phyloP scores from a whole-genome alignment of 495 filamentous ascomycete species.

The Trypethelium eluteriae region DNA sequence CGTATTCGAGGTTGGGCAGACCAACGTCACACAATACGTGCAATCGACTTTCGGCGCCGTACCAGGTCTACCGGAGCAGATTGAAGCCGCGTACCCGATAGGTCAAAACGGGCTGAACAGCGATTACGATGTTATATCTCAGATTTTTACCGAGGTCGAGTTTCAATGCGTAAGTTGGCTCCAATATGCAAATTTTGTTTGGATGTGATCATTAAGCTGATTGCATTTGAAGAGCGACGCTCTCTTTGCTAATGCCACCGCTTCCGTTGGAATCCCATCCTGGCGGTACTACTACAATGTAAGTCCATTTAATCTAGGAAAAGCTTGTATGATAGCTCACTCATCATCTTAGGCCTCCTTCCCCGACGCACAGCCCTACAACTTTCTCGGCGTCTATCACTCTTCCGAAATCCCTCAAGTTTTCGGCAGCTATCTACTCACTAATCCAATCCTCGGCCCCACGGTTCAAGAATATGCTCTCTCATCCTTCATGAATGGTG shows the following conservation, averaged over 20 bases:
- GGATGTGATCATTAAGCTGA: neutral
- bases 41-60: conserved; percentile 8
- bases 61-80: neutral
- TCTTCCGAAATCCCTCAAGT: conserved; percentile 26
- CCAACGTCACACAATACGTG: conserved; percentile 14
- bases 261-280: conserved; percentile 20
- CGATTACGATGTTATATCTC: conserved; percentile 16
- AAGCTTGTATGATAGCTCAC: neutral
- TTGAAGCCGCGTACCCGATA: conserved; percentile 18
- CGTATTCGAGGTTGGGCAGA: conserved; percentile 18
- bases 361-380: conserved; percentile 26
- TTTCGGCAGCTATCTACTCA: conserved; percentile 24
- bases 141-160: conserved; percentile 24
- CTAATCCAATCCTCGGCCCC: conserved; percentile 12
- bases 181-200: too few relatives aligned
- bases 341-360: conserved; percentile 22
- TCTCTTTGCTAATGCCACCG: conserved; percentile 13
- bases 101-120: conserved; percentile 13
- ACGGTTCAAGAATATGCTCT: conserved; percentile 28
- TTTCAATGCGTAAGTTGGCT: conserved; percentile 20
- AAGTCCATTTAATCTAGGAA: neutral
- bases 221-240: neutral
- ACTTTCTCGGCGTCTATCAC: conserved; percentile 26
- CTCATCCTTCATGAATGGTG: conserved; percentile 24
- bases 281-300: conserved; percentile 32